phyloP scores from a whole-genome alignment of 305 asterid genomes.

The Striga hermonthica region DNA sequence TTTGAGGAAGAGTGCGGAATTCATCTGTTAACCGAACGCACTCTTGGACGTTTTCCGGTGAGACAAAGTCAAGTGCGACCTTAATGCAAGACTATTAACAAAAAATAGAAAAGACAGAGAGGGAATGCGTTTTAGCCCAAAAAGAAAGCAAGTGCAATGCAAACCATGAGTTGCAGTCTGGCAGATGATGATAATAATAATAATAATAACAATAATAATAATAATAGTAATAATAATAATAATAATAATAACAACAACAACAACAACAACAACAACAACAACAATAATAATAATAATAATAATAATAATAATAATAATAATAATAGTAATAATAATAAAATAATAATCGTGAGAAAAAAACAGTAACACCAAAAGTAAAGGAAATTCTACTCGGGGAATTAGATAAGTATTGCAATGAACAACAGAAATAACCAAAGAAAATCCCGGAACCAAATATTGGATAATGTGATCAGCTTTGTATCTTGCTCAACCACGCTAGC shows the following conservation, averaged over 20 bases:
- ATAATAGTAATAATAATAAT: too few relatives aligned
- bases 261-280: too few relatives aligned
- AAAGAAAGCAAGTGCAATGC: conserved; percentile 10
- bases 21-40: conserved; percentile 56
- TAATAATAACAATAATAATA: too few relatives aligned
- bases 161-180: conserved; percentile 5
- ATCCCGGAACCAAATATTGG: conserved; percentile 1
- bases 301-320: too few relatives aligned
- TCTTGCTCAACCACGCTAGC: background rate
- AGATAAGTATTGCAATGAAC: conserved; percentile 5
- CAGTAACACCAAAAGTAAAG: conserved; percentile 2
- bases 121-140: conserved; percentile 8
- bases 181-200: too few relatives aligned
- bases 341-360: conserved; percentile 6
- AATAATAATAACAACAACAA: too few relatives aligned
- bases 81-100: conserved; percentile 60
- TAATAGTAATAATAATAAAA: too few relatives aligned
- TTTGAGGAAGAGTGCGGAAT: conserved; percentile 52
- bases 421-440: background rate
- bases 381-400: conserved; percentile 3
- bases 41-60: conserved; percentile 60
- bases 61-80: conserved; percentile 65
- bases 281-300: too few relatives aligned
- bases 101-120: conserved; percentile 18
- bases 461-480: background rate